phyloP scores from a whole-genome alignment of 257 asterid genomes.

The Scutellaria galericulata region DNA sequence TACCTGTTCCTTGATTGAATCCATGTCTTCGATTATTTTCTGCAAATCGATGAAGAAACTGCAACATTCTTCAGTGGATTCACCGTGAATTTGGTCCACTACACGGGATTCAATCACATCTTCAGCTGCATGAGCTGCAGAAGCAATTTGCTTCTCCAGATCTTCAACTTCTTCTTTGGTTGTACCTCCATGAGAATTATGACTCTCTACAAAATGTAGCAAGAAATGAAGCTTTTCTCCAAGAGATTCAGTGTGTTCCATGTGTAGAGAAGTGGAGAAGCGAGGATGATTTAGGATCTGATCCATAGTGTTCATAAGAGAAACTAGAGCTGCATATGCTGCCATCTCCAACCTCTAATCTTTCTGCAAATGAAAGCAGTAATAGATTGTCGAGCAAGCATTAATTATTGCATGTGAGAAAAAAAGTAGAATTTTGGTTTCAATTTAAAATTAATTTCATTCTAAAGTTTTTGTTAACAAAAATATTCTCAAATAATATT shows the following conservation, averaged over 20 bases:
- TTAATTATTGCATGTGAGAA: too few relatives aligned
- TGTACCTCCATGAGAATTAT: not conserved
- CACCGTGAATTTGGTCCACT: not conserved
- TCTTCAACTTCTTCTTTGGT: not conserved
- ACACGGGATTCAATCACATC: conserved; percentile 29
- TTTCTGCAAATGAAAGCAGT: too few relatives aligned
- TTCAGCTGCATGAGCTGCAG: conserved; percentile 29
- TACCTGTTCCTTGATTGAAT: not conserved
- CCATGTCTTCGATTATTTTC: not conserved
- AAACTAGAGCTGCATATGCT: conserved; percentile 16
- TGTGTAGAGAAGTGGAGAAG: not conserved
- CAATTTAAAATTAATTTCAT: too few relatives aligned
- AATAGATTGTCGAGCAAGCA: too few relatives aligned
- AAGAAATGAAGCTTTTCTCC: not conserved
- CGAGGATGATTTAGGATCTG: not conserved
- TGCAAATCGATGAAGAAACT: not conserved
- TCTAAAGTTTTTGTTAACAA: too few relatives aligned
- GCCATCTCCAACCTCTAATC: not conserved
- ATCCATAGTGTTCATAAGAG: not conserved
- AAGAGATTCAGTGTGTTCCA: not conserved
- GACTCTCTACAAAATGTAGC: not conserved
- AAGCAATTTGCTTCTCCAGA: conserved; percentile 18
- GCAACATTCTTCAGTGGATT: not conserved
- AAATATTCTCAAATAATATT: too few relatives aligned
- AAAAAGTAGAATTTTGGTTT: too few relatives aligned